Base-by-base conservation (phyloP, 2,329 filamentous ascomycete species). In the Sarocladiaceae sp. region DNA sequence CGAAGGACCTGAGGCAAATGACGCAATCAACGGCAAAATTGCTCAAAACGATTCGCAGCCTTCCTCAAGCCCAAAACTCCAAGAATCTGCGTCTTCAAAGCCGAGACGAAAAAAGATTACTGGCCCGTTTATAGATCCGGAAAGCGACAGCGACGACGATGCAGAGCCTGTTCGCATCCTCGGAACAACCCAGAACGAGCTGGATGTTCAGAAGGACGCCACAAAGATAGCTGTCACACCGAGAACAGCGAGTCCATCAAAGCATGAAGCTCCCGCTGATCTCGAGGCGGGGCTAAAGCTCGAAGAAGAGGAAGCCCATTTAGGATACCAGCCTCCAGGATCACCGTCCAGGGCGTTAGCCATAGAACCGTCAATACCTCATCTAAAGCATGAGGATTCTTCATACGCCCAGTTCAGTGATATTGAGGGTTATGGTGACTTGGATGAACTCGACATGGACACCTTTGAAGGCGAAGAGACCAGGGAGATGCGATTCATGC, bases 121-220 rank as follows among this genome's bases (percentile, higher is more conserved):
- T 18, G 42, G 54, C 54, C 83, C 83, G 0, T 90, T 90, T 53
- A 57, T 89, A 32, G 83, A 88, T 48, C 88, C 84, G 0, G 78
- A 81, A 40, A 74, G 70, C 42, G 78, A 67, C 42, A 62, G 60
- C 11, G 62, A 65, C 11, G 35, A 50, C 6, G 52, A 53, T 18
- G 45, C 49, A 20, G 39, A 42, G 4, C 4, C 11, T 15, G 4
- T 24, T 18, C 9, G 5, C 9, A 6, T 10, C 15, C 19, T 15
- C 15, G 24, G 16, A 39, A 47, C 31, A 34, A 35, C 11, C 47
- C 42, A 24, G 45, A 45, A 43, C 26, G 44, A 33, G n/a, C 15
- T 37, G 27, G 32, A 37, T n/a, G n/a, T n/a, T n/a, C n/a, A n/a
- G n/a, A n/a, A n/a, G n/a, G n/a, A n/a, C n/a, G n/a, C n/a, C n/a